phyloP scores from a whole-genome alignment of 164 flowering plant species.

The Saururus chinensis region DNA sequence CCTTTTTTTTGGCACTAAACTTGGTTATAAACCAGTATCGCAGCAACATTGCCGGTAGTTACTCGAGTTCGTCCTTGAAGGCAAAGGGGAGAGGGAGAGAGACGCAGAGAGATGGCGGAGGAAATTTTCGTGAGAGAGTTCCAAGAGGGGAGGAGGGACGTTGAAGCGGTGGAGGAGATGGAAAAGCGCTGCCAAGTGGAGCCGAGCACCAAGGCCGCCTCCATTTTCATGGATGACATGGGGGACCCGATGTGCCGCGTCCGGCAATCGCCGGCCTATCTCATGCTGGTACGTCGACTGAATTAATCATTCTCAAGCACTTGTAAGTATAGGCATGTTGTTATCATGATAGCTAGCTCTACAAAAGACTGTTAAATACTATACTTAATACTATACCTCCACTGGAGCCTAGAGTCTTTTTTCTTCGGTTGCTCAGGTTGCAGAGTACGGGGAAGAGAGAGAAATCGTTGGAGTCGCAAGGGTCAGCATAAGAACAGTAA shows the following conservation, averaged over 20 bases:
- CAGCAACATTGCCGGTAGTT: not conserved
- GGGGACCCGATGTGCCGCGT: slow-evolving; percentile 61
- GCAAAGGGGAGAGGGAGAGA: not conserved
- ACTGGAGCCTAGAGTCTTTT: not conserved
- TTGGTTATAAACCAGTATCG: no score
- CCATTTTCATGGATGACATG: slow-evolving; percentile 47
- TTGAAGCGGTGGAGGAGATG: slow-evolving; percentile 43
- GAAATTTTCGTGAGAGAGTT: slow-evolving; percentile 36
- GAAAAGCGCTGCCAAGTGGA: slow-evolving; percentile 53
- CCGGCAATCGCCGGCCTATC: slow-evolving; percentile 34
- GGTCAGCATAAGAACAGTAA: slow-evolving; percentile 49
- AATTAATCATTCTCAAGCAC: no score
- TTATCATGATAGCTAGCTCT: no score
- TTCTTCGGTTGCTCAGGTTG: slow-evolving; percentile 30
- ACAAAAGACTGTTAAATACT: no score
- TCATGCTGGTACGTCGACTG: slow-evolving; percentile 61
- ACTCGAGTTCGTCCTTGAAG: not conserved
- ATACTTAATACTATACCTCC: not conserved
- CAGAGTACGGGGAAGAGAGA: slow-evolving; percentile 32
- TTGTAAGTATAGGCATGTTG: not conserved
- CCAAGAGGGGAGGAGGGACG: slow-evolving; percentile 33
- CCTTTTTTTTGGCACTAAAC: no score
- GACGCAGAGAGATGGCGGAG: not conserved
- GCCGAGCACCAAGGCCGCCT: slow-evolving; percentile 30
- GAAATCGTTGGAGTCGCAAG: slow-evolving; percentile 60